These are phyloP conservation scores for Flaveria sonorensis DNA, from an alignment of 129 eudicot genomes.

Conservation along the genomic window DNA sequence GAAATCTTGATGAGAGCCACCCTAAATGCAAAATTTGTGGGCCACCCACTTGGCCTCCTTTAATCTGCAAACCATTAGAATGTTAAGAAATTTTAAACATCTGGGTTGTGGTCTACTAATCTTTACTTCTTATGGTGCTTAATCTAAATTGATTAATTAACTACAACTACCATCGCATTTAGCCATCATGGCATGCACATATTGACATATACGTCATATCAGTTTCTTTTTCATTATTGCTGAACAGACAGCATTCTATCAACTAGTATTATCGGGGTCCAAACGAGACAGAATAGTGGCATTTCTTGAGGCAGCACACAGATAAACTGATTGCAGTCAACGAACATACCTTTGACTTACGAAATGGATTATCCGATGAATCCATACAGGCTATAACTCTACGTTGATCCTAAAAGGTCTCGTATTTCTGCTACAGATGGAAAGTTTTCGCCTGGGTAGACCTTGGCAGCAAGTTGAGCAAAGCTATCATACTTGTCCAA, in stretches of 20 bases:
- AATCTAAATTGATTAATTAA: not conserved
- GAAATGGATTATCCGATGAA: conserved; percentile 12
- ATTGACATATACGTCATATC: not conserved
- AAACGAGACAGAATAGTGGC: not conserved
- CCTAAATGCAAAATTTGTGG: not conserved
- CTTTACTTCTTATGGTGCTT: not conserved
- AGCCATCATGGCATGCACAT: not conserved
- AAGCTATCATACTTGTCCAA: conserved; percentile 82
- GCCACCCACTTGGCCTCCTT: conserved; percentile 7
- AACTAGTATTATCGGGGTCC: not conserved
- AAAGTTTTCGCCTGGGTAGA: conserved; percentile 66
- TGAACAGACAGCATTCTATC: not conserved
- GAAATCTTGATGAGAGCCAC: conserved; percentile 14
- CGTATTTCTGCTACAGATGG: conserved; percentile 75
- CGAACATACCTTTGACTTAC: conserved; percentile 20
- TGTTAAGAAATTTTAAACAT: not conserved
- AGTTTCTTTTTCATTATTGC: not conserved
- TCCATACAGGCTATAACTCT: conserved; percentile 29
- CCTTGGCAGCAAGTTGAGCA: conserved; percentile 71
- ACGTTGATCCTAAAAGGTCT: conserved; percentile 75
- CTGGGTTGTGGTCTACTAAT: not conserved
- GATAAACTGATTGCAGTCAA: not conserved
- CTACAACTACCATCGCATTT: not conserved
- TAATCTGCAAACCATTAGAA: conserved; percentile 8
- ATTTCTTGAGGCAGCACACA: conserved; percentile 3